A percentile compares a stretch with the other conserved stretches of the same genome.
Evolutionary conservation across 257 asterid species (phyloP).

Genomic region (Solanum virginianum): DNA sequence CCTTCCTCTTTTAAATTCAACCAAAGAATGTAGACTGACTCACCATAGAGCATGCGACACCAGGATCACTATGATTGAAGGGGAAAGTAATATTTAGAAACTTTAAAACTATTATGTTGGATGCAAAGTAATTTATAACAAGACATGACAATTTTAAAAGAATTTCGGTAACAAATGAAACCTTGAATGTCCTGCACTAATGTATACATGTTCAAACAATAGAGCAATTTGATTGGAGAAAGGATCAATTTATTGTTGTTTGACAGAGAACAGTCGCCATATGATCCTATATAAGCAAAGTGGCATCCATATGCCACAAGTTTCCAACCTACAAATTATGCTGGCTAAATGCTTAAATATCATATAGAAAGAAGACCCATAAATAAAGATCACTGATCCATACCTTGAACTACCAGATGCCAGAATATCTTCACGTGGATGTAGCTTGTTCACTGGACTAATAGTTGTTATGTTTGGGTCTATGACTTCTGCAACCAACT

Average conservation of each 20-base stretch:
- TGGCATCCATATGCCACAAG: background rate
- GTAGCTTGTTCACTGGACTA: constrained; percentile 90
- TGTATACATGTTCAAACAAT: background rate
- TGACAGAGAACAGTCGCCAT: background rate
- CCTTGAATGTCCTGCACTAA: background rate
- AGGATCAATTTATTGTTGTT: background rate
- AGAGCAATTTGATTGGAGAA: background rate
- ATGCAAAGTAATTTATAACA: background rate
- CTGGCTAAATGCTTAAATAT: background rate
- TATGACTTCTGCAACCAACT: constrained; percentile 80
- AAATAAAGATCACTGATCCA: background rate
- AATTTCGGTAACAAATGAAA: background rate
- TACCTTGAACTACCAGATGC: constrained; percentile 98
- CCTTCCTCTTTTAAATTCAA: background rate
- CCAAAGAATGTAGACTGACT: background rate
- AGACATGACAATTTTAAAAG: background rate
- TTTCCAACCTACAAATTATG: background rate
- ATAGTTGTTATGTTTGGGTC: constrained; percentile 92
- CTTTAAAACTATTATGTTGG: background rate
- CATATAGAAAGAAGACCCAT: background rate
- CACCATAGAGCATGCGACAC: background rate
- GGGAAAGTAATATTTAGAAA: background rate
- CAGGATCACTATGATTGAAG: background rate
- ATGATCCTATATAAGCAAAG: background rate
- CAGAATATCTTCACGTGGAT: constrained; percentile 83